Conservation (phyloP, 768 basidiomycete genomes). For the Agaricus bisporus region DNA sequence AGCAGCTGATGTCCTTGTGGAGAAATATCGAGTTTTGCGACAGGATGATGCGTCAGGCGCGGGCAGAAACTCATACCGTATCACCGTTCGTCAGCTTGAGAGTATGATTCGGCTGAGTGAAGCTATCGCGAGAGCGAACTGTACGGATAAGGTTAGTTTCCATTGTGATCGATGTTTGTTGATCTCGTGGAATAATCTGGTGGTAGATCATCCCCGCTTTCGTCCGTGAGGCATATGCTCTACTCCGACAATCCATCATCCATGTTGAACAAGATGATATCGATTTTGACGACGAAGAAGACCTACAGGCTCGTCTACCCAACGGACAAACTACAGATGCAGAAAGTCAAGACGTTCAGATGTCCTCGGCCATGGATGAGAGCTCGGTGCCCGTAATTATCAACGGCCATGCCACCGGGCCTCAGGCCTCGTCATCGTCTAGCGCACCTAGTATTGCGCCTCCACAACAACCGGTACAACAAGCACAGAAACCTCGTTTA, state of each 20-base stretch:
- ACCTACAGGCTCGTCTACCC: conserved; percentile 40
- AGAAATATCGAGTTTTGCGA: conserved; percentile 88
- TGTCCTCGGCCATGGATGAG: conserved; percentile 54
- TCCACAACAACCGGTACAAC: conserved; percentile 18
- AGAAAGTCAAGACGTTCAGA: conserved; percentile 49
- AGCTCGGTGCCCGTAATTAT: conserved; percentile 35
- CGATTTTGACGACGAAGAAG: conserved; percentile 91
- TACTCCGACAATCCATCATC: conserved; percentile 95
- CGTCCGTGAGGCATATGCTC: conserved; percentile 91
- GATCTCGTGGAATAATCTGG: neutral
- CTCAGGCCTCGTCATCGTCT: conserved; percentile 25
- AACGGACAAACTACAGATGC: conserved; percentile 23
- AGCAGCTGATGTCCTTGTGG: conserved; percentile 88
- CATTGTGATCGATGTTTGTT: neutral
- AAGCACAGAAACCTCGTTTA: conserved; percentile 63
- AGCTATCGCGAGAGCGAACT: conserved; percentile 96
- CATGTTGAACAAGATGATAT: conserved; percentile 99
- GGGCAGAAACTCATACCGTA: conserved; percentile 90
- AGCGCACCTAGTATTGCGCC: conserved; percentile 31
- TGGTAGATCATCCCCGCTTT: conserved; percentile 84
- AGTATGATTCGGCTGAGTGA: conserved; percentile 98
- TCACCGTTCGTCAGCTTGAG: conserved; percentile 96
- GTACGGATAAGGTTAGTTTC: conserved; percentile 74
- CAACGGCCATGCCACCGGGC: conserved; percentile 21
- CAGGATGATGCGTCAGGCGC: conserved; percentile 90